Conservation (phyloP, 805 yeast genomes). For the Candida hispaniensis region DNA sequence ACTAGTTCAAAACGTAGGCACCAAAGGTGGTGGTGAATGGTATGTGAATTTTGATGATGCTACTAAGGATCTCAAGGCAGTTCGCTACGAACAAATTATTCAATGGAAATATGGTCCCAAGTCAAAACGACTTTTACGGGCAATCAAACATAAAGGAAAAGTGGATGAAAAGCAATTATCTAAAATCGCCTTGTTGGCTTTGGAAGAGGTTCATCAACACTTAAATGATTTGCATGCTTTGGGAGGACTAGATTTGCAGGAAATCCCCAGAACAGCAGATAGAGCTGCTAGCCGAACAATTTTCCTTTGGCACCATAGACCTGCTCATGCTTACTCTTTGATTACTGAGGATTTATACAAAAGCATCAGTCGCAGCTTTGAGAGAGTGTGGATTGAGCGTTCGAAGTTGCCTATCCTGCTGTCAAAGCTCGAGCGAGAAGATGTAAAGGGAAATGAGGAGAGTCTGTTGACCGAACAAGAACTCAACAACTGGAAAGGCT, state of each 20-base stretch:
- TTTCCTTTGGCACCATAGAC: conserved; percentile 64
- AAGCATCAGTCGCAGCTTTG: conserved; percentile 37
- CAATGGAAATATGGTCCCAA: conserved; percentile 34
- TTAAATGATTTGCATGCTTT: conserved; percentile 53
- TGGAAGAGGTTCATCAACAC: conserved; percentile 62
- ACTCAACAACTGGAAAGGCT: conserved; percentile 52
- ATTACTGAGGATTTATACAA: conserved; percentile 40
- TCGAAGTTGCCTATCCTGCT: conserved; percentile 54
- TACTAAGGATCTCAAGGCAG: conserved; percentile 23
- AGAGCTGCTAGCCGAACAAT: conserved; percentile 85
- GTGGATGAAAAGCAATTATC: conserved; percentile 80
- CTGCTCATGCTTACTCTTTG: conserved; percentile 39
- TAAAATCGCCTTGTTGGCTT: conserved; percentile 64
- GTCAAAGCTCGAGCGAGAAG: conserved; percentile 78
- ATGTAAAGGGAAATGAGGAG: conserved; percentile 72
- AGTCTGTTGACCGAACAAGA: conserved; percentile 68
- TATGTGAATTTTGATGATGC: conserved; percentile 30
- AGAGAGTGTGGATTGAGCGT: conserved; percentile 33
- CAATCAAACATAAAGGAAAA: conserved; percentile 56
- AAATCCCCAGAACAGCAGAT: conserved; percentile 84
- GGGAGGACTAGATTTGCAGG: conserved; percentile 79
- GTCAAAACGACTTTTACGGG: conserved; percentile 63
- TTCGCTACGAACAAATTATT: conserved; percentile 30
- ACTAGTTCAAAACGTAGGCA: conserved; percentile 46
- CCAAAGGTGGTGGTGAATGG: conserved; percentile 42